Evolutionary conservation across 2,329 filamentous ascomycete species (phyloP).

Genomic region (Trichoderma oligosporum): DNA sequence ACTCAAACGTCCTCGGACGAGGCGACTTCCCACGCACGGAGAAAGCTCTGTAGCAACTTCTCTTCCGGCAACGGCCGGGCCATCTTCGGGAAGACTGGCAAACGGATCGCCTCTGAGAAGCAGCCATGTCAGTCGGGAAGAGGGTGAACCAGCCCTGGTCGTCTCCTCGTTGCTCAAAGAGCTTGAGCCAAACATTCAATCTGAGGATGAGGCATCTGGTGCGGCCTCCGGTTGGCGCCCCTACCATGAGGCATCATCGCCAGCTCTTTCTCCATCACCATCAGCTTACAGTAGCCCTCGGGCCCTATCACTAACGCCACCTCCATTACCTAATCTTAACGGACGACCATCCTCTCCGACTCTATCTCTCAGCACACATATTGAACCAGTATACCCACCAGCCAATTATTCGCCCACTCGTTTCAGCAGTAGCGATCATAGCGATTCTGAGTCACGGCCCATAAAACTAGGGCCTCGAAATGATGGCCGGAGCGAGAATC

Average conservation of each 20-base stretch:
- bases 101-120: conserved; percentile 26
- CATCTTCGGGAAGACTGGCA: conserved; percentile 27
- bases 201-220: conserved; percentile 50
- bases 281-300: conserved; percentile 65
- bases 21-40: conserved; percentile 53
- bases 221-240: conserved; percentile 30
- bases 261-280: conserved; percentile 60
- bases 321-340: conserved; percentile 54
- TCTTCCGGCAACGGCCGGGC: conserved; percentile 30
- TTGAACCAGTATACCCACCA: conserved; percentile 70
- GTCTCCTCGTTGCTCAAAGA: conserved; percentile 83
- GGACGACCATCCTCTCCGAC: conserved; percentile 61
- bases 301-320: conserved; percentile 65
- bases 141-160: conserved; percentile 71
- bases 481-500: conserved; percentile 21
- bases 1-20: conserved; percentile 80
- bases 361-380: conserved; percentile 64
- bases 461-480: conserved; percentile 26
- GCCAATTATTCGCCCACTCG: conserved; percentile 67
- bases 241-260: conserved; percentile 49
- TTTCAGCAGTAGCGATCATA: conserved; percentile 42
- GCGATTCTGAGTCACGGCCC: conserved; percentile 41
- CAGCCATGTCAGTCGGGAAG: conserved; percentile 24
- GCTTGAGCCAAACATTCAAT: conserved; percentile 64
- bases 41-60: conserved; percentile 45